Evolutionary conservation across 495 filamentous ascomycete genomes (phyloP).

Genomic region (Penicillium roqueforti): DNA sequence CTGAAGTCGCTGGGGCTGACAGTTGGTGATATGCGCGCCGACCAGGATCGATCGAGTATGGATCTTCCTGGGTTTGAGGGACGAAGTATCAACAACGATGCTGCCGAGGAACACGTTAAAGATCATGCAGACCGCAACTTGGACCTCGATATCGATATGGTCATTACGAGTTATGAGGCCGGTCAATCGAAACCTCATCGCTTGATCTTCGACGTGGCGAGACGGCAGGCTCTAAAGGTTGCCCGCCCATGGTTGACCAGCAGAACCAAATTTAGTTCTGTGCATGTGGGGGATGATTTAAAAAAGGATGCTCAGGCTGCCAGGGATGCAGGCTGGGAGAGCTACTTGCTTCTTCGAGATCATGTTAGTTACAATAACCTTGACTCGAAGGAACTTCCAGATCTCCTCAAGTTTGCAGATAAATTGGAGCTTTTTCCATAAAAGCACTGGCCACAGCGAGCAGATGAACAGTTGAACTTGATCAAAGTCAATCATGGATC

Average conservation of each 20-base stretch:
- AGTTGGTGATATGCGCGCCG: conserved; percentile 42
- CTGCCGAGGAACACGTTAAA: neutral
- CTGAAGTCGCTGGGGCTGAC: conserved; percentile 57
- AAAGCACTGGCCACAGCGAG: neutral
- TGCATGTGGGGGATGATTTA: conserved; percentile 68
- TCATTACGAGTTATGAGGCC: conserved; percentile 70
- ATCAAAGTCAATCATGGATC: neutral
- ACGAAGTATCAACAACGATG: conserved; percentile 9
- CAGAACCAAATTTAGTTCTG: conserved; percentile 36
- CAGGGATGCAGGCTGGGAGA: conserved; percentile 59
- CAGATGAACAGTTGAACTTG: neutral
- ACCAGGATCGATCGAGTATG: conserved; percentile 31
- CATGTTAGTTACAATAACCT: neutral
- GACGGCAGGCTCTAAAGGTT: conserved; percentile 34
- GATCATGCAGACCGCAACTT: neutral
- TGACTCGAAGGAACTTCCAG: conserved; percentile 15
- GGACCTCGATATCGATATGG: conserved; percentile 56
- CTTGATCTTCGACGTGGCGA: conserved; percentile 61
- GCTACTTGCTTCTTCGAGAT: conserved; percentile 46
- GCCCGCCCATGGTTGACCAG: neutral
- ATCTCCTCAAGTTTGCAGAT: conserved; percentile 22
- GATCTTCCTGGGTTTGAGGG: conserved; percentile 42
- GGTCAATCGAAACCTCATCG: conserved; percentile 63
- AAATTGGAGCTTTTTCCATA: conserved; percentile 6
- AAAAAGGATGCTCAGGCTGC: conserved; percentile 61